Evolutionary conservation across 1,284 basidiomycete species (phyloP), one percentile per base, ranked within the genome.

Genomic region (Mycena citricolor): DNA sequence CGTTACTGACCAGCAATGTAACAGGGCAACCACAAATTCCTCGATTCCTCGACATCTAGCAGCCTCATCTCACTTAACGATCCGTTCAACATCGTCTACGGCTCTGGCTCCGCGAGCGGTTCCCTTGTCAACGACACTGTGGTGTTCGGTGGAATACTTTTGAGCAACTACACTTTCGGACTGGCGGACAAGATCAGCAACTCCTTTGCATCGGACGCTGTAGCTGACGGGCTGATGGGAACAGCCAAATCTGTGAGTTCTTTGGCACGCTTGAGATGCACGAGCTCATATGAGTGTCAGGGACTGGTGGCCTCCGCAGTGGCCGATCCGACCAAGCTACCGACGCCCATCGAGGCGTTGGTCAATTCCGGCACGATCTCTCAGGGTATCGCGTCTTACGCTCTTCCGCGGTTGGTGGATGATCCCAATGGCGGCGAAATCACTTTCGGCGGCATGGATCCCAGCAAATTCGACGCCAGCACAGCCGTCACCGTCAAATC

Each of bases 151-250:
- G 82, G 80, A 8, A 65, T 91, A 32, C 66, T 63, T 3, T 65
- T 92, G 16, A 57, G 60, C 5, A 69, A 66, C 10, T 79, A 85
- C 60, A 70, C 69, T 0, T 86, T 93, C 54, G 90, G 90, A 13
- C 75, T 81, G 28, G 79, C 86, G 2, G 67, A 65, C 1, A 57
- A 62, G 17, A 86, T 90, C 60, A 77, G 73, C 39, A 45, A 57
- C 7, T 76, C 86, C 28, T 87, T 90, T 58, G 59, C 58, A 4
- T 44, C 49, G 65, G 47, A 61, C 71, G 11, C 68, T 74, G 2
- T 87, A 87, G 40, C 43, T 54, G 89, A 91, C 60, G 81, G 90
- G 32, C 66, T 93, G 49, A 77, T 92, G 76, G 83, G 90, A 44
- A 69, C 90, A 49, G 85, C 86, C 25, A 81, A 76, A 63, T 78